A percentile compares a stretch with the other conserved stretches of the same genome.
Evolutionary conservation across 2,329 filamentous ascomycete genomes (phyloP).

Genomic region (Botrytis sinoallii): DNA sequence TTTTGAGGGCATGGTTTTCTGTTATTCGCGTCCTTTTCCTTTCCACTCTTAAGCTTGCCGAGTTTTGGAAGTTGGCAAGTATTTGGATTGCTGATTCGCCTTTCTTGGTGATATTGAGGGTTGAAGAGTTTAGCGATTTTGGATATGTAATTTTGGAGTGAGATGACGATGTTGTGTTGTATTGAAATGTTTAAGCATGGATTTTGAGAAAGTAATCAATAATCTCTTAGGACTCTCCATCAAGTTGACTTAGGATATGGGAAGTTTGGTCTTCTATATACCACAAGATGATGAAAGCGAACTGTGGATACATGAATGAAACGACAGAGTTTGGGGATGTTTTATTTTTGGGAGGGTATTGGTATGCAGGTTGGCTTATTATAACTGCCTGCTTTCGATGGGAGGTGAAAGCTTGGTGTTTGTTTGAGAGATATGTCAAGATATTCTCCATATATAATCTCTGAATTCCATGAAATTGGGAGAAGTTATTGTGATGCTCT

Average conservation of each 20-base stretch:
- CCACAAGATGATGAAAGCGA: slow-evolving; percentile 3
- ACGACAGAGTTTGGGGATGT: not conserved
- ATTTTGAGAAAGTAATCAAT: not conserved
- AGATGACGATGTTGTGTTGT: not conserved
- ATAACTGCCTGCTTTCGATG: not conserved
- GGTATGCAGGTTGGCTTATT: not conserved
- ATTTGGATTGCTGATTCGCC: not conserved
- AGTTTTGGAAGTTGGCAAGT: not conserved
- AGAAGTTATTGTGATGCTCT: not conserved
- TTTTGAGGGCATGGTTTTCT: slow-evolving; percentile 39
- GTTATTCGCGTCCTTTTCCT: too few species aligned
- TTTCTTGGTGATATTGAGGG: not conserved
- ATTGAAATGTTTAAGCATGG: not conserved
- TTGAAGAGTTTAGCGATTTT: not conserved
- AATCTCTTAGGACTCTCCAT: not conserved
- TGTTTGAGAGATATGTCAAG: not conserved
- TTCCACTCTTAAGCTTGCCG: not conserved
- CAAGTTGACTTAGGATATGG: not conserved
- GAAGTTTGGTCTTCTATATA: not conserved
- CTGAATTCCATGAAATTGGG: not conserved
- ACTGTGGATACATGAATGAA: slow-evolving; percentile 6
- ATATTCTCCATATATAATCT: not conserved
- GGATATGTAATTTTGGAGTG: not conserved
- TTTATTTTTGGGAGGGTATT: not conserved
- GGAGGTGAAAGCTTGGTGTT: not conserved